phyloP scores from a whole-genome alignment of 768 basidiomycete species.

The Mycena alexandri region DNA sequence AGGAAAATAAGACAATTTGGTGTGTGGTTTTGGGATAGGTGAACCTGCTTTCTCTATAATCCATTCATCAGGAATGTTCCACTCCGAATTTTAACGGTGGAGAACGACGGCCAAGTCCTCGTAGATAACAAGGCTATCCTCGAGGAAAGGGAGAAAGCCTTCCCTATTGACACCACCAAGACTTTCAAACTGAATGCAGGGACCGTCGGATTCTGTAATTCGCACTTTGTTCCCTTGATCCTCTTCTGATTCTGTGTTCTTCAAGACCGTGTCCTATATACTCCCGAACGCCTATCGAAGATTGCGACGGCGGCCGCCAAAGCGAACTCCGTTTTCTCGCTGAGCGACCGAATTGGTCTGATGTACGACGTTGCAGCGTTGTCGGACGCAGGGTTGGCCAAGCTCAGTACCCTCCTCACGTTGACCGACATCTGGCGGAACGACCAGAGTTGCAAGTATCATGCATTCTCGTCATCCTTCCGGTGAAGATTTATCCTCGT shows the following conservation, averaged over 20 bases:
- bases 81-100: slow-evolving; percentile 74
- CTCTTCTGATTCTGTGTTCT: slow-evolving; percentile 12
- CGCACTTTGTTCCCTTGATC: not conserved
- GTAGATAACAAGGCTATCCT: slow-evolving; percentile 77
- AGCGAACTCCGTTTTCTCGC: slow-evolving; percentile 71
- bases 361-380: slow-evolving; percentile 87
- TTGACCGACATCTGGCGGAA: slow-evolving; percentile 75
- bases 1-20: slow-evolving; percentile 93
- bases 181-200: slow-evolving; percentile 93
- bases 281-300: slow-evolving; percentile 78
- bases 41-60: not conserved
- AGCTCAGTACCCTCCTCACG: slow-evolving; percentile 81
- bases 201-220: slow-evolving; percentile 86
- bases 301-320: slow-evolving; percentile 87
- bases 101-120: slow-evolving; percentile 65
- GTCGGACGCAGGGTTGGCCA: slow-evolving; percentile 81
- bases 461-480: slow-evolving; percentile 1
- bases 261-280: slow-evolving; percentile 93
- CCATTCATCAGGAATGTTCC: slow-evolving; percentile 78
- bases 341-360: slow-evolving; percentile 91
- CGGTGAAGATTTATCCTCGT: not conserved
- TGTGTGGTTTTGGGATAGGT: slow-evolving; percentile 40
- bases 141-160: slow-evolving; percentile 71
- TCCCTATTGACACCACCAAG: slow-evolving; percentile 79
- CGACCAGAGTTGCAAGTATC: slow-evolving; percentile 80